Evolutionary conservation across 768 basidiomycete genomes (phyloP).

Genomic region (Termitomyces titanicus): DNA sequence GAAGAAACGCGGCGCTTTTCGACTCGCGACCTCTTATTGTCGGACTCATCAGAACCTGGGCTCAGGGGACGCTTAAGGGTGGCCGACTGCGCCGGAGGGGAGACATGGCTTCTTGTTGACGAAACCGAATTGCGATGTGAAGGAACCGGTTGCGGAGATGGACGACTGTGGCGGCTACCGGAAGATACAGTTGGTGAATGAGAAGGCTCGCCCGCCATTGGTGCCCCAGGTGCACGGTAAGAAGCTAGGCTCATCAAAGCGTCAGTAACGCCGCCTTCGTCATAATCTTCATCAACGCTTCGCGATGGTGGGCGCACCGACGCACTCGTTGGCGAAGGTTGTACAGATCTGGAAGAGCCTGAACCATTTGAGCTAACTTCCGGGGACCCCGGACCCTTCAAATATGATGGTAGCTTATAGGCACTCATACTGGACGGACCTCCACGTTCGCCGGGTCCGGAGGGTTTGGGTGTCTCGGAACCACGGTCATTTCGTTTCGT

Average conservation of each 20-base stretch:
- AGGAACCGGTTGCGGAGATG: constrained; percentile 43
- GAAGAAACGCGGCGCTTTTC: constrained; percentile 58
- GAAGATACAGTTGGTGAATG: constrained; percentile 60
- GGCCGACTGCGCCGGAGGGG: constrained; percentile 47
- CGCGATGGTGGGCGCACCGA: constrained; percentile 61
- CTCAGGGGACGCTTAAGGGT: constrained; percentile 68
- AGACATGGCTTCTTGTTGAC: constrained; percentile 59
- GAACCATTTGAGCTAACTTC: constrained; percentile 68
- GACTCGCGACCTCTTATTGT: constrained; percentile 61
- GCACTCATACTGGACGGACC: constrained; percentile 20
- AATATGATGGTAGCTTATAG: constrained; percentile 27
- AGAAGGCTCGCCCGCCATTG: constrained; percentile 30
- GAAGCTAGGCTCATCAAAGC: constrained; percentile 70
- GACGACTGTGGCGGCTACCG: constrained; percentile 49
- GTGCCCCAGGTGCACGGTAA: constrained; percentile 31
- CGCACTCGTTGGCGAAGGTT: constrained; percentile 67
- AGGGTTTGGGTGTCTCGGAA: constrained; percentile 42
- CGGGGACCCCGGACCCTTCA: constrained; percentile 47
- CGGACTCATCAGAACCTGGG: constrained; percentile 57
- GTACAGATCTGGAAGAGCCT: constrained; percentile 60
- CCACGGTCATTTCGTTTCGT: constrained; percentile 41
- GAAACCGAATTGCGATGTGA: constrained; percentile 68
- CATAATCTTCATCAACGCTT: constrained; percentile 88
- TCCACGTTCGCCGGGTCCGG: constrained; percentile 26
- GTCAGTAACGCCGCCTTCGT: constrained; percentile 76